Evolutionary conservation across 2,329 filamentous ascomycete species (phyloP).

Genomic region (Polychaeton citri): DNA sequence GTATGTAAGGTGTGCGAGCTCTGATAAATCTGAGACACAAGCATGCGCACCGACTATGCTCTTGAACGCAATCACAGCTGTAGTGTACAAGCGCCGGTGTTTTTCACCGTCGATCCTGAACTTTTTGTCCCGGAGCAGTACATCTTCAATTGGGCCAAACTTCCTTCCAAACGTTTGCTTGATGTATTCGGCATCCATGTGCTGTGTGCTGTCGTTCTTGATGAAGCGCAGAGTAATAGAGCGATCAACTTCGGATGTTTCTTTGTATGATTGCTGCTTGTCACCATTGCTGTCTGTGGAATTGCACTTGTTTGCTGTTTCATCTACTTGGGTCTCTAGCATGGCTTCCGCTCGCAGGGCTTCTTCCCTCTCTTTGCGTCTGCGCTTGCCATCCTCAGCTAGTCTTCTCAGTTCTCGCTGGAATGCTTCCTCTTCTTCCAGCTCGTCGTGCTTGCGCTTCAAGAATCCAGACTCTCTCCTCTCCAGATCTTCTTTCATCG

Average conservation of each 20-base stretch:
- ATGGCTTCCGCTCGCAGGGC: constrained; percentile 39
- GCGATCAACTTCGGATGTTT: constrained; percentile 41
- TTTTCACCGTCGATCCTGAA: constrained; percentile 17
- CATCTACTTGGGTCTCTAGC: constrained; percentile 29
- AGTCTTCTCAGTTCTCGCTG: constrained; percentile 36
- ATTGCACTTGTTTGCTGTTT: background rate
- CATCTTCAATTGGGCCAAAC: constrained; percentile 45
- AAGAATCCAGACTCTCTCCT: constrained; percentile 47
- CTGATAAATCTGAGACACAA: constrained; percentile 37
- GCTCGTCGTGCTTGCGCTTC: constrained; percentile 31
- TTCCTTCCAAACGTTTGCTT: constrained; percentile 31
- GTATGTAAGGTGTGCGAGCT: background rate
- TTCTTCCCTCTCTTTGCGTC: constrained; percentile 42
- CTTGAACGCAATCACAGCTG: constrained; percentile 42
- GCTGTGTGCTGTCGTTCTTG: constrained; percentile 2
- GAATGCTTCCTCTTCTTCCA: constrained; percentile 43
- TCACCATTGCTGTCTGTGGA: background rate
- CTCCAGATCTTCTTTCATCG: constrained; percentile 80
- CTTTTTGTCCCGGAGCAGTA: constrained; percentile 44
- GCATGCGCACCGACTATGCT: constrained; percentile 46
- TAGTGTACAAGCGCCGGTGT: constrained; percentile 23
- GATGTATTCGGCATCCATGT: constrained; percentile 36
- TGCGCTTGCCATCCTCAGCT: constrained; percentile 37
- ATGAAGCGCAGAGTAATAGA: constrained; percentile 42
- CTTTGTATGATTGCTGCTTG: constrained; percentile 6